Percentiles rank a stretch among this genome's conserved stretches.
Evolutionary conservation across 257 asterid genomes (phyloP).

Genomic region (Lycium ferocissimum): DNA sequence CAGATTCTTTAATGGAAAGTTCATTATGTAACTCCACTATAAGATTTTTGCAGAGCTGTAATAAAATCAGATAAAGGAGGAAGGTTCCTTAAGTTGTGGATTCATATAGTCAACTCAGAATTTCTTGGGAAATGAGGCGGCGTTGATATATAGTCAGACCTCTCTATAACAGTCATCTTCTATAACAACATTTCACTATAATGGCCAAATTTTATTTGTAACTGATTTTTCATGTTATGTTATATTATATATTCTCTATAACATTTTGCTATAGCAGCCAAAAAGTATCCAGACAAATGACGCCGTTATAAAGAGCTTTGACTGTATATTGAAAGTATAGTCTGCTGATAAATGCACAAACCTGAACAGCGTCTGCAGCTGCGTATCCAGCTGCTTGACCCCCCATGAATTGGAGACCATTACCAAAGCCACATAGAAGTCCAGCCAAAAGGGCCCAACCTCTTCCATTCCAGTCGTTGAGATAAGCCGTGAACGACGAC

Average conservation of each 20-base stretch:
- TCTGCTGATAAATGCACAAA: slow-evolving; percentile 32
- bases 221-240: too few species aligned
- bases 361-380: slow-evolving; percentile 99
- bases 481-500: slow-evolving; percentile 73
- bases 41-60: not conserved
- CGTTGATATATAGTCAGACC: not conserved
- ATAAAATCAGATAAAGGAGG: not conserved
- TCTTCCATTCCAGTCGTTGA: slow-evolving; percentile 84
- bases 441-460: slow-evolving; percentile 96
- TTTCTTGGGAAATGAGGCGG: not conserved
- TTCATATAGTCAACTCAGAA: not conserved
- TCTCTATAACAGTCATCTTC: too few species aligned
- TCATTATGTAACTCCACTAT: not conserved
- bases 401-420: slow-evolving; percentile 98
- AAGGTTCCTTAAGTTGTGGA: not conserved
- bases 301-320: too few species aligned
- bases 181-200: too few species aligned
- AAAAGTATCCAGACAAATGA: too few species aligned
- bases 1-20: not conserved
- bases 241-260: too few species aligned
- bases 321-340: not conserved
- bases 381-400: slow-evolving; percentile 99
- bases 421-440: slow-evolving; percentile 88
- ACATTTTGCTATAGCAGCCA: too few species aligned
- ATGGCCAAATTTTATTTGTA: too few species aligned